Percentiles rank a stretch among this genome's conserved stretches.
These are phyloP conservation scores for Bacidia rubella DNA, from an alignment of 495 filamentous ascomycete species.

Conservation along the genomic window DNA sequence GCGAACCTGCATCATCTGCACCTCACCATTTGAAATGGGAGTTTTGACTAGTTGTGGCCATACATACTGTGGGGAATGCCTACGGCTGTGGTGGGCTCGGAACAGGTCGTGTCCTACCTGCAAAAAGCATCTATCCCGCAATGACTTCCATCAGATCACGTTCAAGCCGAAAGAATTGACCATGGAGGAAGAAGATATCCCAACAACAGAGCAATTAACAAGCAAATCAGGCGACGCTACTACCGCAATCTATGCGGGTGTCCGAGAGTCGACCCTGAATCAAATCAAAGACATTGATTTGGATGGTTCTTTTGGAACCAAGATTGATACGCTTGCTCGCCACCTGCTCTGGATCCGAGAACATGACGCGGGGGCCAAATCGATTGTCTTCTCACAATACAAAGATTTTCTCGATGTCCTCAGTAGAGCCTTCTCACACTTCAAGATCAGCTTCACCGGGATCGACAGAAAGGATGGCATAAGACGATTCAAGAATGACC, in stretches of 20 bases:
- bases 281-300: constrained; percentile 78
- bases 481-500: constrained; percentile 59
- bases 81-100: constrained; percentile 56
- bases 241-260: constrained; percentile 60
- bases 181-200: constrained; percentile 49
- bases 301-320: constrained; percentile 64
- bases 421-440: constrained; percentile 45
- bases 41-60: constrained; percentile 83
- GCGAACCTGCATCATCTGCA: constrained; percentile 69
- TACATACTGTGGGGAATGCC: constrained; percentile 77
- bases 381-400: constrained; percentile 84
- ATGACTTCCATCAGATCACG: constrained; percentile 68
- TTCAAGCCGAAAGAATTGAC: constrained; percentile 60
- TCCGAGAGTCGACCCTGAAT: constrained; percentile 52
- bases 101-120: constrained; percentile 63
- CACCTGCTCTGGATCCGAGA: constrained; percentile 76
- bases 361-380: constrained; percentile 77
- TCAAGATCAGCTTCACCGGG: constrained; percentile 56
- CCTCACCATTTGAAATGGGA: constrained; percentile 57
- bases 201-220: constrained; percentile 1
- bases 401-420: constrained; percentile 68
- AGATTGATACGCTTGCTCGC: constrained; percentile 69
- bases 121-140: constrained; percentile 45
- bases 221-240: constrained; percentile 11
- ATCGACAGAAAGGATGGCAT: constrained; percentile 53